Conservation (phyloP, 2,329 filamentous ascomycete species). For the Diaporthe helianthi region DNA sequence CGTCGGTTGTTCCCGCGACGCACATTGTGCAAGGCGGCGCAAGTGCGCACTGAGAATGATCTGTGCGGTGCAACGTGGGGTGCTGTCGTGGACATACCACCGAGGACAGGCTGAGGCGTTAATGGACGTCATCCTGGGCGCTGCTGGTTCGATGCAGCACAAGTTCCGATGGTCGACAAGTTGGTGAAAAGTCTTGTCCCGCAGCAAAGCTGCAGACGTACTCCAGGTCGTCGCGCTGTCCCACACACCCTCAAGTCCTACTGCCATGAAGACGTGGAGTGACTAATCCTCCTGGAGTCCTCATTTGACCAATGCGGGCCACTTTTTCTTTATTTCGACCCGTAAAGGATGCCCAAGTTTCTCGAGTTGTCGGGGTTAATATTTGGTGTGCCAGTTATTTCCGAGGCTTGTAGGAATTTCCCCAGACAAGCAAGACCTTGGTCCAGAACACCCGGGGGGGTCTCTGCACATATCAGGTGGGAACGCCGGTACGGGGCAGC, state of each 20-base stretch:
- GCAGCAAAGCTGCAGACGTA: background rate
- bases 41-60: conserved; percentile 1
- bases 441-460: conserved; percentile 5
- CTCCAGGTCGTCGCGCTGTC: background rate
- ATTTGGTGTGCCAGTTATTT: conserved; percentile 2
- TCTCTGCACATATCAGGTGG: background rate
- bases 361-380: background rate
- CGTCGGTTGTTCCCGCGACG: conserved; percentile 10
- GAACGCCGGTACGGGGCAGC: background rate
- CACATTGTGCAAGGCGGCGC: background rate
- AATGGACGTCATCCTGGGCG: background rate
- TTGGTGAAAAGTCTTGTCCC: background rate
- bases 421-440: background rate
- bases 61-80: background rate
- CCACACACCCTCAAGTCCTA: background rate
- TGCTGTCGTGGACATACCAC: background rate
- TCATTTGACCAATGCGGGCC: background rate
- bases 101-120: background rate
- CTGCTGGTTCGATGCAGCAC: background rate
- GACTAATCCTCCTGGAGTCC: background rate
- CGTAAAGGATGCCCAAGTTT: background rate
- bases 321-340: background rate
- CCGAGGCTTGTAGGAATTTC: background rate
- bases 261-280: too few species aligned
- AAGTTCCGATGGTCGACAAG: background rate